These are phyloP conservation scores for Mariannaea elegans DNA, from an alignment of 2,329 filamentous ascomycete species.

Conservation along the genomic window DNA sequence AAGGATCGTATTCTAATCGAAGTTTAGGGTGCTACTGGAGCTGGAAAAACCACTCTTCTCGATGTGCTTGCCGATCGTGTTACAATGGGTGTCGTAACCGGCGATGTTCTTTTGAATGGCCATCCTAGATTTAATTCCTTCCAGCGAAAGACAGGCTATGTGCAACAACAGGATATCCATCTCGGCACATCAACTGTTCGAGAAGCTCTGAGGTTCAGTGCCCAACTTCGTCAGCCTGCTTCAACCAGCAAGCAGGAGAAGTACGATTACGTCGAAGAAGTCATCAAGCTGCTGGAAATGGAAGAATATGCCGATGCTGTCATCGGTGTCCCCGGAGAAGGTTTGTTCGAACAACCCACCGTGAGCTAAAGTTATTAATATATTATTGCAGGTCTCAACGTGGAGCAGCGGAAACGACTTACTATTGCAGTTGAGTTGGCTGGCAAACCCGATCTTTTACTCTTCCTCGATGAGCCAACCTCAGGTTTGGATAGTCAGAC, in stretches of 20 bases:
- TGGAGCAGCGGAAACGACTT: constrained; percentile 69
- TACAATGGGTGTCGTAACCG: constrained; percentile 69
- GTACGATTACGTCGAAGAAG: constrained; percentile 68
- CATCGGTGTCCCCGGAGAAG: constrained; percentile 69
- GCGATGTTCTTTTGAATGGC: constrained; percentile 74
- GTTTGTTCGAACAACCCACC: neutral
- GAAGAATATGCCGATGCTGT: constrained; percentile 72
- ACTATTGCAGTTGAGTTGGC: constrained; percentile 69
- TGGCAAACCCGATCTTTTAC: constrained; percentile 64
- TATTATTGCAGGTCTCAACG: constrained; percentile 59
- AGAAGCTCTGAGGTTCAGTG: constrained; percentile 63
- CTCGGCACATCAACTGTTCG: constrained; percentile 63
- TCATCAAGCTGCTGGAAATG: constrained; percentile 74
- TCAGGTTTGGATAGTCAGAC: constrained; percentile 70
- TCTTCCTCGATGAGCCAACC: constrained; percentile 71
- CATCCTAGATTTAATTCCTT: constrained; percentile 64
- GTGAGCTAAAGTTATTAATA: neutral
- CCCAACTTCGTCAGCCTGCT: constrained; percentile 64
- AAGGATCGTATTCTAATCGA: no score
- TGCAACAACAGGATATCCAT: constrained; percentile 69
- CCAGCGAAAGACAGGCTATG: constrained; percentile 72
- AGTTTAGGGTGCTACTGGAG: constrained; percentile 62
- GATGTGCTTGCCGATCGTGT: constrained; percentile 58
- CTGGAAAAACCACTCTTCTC: constrained; percentile 55
- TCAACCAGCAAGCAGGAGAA: constrained; percentile 65